Conservation (phyloP, 2,329 filamentous ascomycete species). For the Paecilomyces dactylethromorphus region DNA sequence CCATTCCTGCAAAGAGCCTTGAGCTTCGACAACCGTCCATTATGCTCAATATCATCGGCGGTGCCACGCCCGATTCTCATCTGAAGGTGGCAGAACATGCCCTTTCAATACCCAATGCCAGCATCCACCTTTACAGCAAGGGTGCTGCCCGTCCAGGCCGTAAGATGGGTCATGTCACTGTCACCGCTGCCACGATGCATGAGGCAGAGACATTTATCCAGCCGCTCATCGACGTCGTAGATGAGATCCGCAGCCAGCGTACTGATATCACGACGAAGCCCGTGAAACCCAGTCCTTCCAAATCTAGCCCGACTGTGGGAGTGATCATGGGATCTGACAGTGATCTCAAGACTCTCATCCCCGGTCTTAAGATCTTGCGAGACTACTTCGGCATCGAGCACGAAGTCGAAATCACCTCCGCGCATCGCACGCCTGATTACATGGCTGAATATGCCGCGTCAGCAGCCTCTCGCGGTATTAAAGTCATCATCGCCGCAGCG, state of each 20-base stretch:
- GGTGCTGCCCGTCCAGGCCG: conserved; percentile 72
- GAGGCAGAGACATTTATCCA: conserved; percentile 63
- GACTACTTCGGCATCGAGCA: conserved; percentile 38
- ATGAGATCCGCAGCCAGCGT: conserved; percentile 65
- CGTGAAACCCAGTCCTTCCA: conserved; percentile 22
- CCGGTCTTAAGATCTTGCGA: conserved; percentile 37
- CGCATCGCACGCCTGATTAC: conserved; percentile 62
- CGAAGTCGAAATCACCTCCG: conserved; percentile 42
- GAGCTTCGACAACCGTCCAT: conserved; percentile 43
- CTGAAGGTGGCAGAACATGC: conserved; percentile 51
- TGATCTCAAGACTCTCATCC: conserved; percentile 38
- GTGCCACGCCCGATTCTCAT: conserved; percentile 58
- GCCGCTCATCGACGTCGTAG: conserved; percentile 66
- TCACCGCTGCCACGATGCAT: conserved; percentile 62
- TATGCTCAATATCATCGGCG: conserved; percentile 51
- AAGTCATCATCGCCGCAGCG: conserved; percentile 69
- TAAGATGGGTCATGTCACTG: conserved; percentile 92
- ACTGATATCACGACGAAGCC: conserved; percentile 27
- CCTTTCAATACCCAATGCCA: conserved; percentile 51
- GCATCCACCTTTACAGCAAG: conserved; percentile 88
- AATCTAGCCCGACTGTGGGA: conserved; percentile 32
- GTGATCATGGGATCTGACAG: conserved; percentile 46
- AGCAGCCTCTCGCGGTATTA: conserved; percentile 60
- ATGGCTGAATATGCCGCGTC: conserved; percentile 63
- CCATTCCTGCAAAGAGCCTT: conserved; percentile 49